These are phyloP conservation scores for Xanthoconium stramineum DNA, from an alignment of 768 basidiomycete species.

Conservation along the genomic window DNA sequence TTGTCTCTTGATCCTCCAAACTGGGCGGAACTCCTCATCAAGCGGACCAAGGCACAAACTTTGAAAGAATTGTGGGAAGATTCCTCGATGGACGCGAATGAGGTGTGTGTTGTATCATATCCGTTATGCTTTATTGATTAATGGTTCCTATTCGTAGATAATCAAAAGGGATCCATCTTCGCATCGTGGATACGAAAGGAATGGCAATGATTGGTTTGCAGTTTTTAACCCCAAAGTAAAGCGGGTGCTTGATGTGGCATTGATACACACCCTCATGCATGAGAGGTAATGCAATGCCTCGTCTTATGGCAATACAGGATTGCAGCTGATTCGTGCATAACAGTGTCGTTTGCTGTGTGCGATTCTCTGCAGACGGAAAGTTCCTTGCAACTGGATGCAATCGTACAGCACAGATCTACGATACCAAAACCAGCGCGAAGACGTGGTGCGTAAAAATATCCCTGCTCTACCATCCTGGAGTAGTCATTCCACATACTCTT, in stretches of 20 bases:
- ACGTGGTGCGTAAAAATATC: slow-evolving; percentile 58
- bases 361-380: slow-evolving; percentile 93
- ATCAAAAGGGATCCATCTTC: no score
- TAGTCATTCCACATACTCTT: slow-evolving; percentile 8
- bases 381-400: slow-evolving; percentile 95
- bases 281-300: slow-evolving; percentile 59
- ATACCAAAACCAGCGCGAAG: slow-evolving; percentile 81
- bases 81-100: no score
- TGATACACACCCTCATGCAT: slow-evolving; percentile 87
- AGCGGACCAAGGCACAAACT: no score
- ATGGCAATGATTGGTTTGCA: slow-evolving; percentile 87
- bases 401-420: slow-evolving; percentile 91
- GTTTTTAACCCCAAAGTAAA: slow-evolving; percentile 82
- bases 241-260: slow-evolving; percentile 69
- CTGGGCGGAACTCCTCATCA: no score
- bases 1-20: no score
- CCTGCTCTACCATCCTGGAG: neutral
- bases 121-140: no score
- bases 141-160: no score
- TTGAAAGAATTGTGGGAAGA: no score
- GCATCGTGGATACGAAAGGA: no score
- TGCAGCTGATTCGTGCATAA: slow-evolving; percentile 8
- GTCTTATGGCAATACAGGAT: neutral
- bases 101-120: no score
- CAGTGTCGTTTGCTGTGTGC: slow-evolving; percentile 85